phyloP scores from a whole-genome alignment of 2,329 filamentous ascomycete genomes.

The Chalaropsis thielavioides region DNA sequence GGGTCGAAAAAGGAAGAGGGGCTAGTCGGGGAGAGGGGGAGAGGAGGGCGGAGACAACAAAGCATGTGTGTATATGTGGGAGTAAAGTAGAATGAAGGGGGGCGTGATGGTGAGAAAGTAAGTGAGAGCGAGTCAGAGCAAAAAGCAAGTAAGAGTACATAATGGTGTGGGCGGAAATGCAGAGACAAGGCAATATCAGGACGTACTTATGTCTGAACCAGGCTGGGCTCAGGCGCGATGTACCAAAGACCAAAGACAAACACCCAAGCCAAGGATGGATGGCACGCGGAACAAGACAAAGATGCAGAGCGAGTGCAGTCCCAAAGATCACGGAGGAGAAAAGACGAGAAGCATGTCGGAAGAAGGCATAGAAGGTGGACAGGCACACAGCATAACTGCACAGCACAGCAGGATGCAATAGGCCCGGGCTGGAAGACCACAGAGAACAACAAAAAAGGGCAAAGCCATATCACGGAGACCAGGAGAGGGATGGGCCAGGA shows the following conservation, averaged over 20 bases:
- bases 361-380: background rate
- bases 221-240: background rate
- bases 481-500: background rate
- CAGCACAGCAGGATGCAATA: background rate
- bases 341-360: background rate
- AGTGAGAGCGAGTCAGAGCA: background rate
- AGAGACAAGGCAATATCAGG: background rate
- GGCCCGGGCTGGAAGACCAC: background rate
- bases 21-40: constrained; percentile 20
- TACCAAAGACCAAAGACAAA: background rate
- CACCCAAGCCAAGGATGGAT: background rate
- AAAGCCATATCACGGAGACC: background rate
- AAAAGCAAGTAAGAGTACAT: background rate
- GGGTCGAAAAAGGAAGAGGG: constrained; percentile 5
- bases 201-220: background rate
- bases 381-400: background rate
- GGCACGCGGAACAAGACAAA: background rate
- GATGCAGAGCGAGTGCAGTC: background rate
- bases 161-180: background rate
- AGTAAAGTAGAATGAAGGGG: background rate
- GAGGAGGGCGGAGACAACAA: constrained; percentile 18
- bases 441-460: background rate
- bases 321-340: background rate
- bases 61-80: background rate
- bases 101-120: background rate